These are phyloP conservation scores for Yamadazyma aaseri DNA, from an alignment of 1,139 yeast species.

Conservation along the genomic window DNA sequence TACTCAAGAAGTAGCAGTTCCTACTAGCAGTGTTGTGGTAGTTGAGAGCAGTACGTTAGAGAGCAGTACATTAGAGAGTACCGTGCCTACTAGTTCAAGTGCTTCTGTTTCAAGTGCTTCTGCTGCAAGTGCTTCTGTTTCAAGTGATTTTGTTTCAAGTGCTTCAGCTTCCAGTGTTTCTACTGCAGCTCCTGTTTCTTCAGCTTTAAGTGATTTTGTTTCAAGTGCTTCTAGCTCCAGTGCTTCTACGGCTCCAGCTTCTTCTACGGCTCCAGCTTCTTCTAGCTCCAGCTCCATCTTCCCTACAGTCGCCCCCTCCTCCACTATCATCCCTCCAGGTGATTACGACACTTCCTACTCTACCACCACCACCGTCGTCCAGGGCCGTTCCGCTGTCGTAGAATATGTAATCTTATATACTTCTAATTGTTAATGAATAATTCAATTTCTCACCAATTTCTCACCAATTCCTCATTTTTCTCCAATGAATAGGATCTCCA, in stretches of 20 bases:
- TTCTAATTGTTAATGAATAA: slow-evolving; percentile 17
- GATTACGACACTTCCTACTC: slow-evolving; percentile 26
- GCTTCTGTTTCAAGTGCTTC: neutral
- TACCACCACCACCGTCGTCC: slow-evolving; percentile 22
- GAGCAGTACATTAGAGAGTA: neutral
- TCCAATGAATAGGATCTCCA: slow-evolving; percentile 1
- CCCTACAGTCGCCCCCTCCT: slow-evolving; percentile 3
- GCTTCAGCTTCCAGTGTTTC: slow-evolving; percentile 10
- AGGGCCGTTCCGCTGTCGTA: slow-evolving; percentile 31
- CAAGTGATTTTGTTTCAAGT: slow-evolving; percentile 3
- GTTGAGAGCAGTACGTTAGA: neutral
- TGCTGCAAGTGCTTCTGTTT: slow-evolving; percentile 5
- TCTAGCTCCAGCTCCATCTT: slow-evolving; percentile 5
- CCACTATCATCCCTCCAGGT: slow-evolving; percentile 20
- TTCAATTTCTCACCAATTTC: neutral
- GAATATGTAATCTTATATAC: slow-evolving; percentile 35
- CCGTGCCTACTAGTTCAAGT: neutral
- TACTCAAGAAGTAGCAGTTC: slow-evolving; percentile 3
- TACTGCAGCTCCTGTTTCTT: slow-evolving; percentile 1
- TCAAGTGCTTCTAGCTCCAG: slow-evolving; percentile 7
- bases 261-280: slow-evolving; percentile 6
- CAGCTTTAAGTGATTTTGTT: slow-evolving; percentile 1
- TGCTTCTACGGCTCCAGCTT: slow-evolving; percentile 10
- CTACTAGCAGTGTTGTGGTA: neutral
- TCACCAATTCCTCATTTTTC: neutral